phyloP scores from a whole-genome alignment of 2,329 filamentous ascomycete species.

The Pestalotiopsis sp. region DNA sequence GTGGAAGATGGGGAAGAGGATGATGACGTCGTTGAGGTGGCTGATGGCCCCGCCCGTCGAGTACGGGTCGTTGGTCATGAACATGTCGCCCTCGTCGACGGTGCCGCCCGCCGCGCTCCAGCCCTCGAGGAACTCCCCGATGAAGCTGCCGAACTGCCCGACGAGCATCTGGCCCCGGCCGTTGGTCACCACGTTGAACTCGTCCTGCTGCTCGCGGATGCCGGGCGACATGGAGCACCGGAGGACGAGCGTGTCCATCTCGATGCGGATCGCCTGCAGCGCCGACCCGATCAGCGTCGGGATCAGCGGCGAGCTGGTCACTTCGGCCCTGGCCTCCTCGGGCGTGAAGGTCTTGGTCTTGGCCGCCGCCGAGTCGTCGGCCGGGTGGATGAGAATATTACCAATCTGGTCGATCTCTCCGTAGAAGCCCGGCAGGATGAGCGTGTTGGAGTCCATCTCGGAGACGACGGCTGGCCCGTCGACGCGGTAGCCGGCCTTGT shows the following conservation, averaged over 20 bases:
- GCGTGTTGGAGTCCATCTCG: slow-evolving; percentile 54
- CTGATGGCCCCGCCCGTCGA: slow-evolving; percentile 50
- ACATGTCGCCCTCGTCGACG: slow-evolving; percentile 51
- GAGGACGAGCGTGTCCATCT: slow-evolving; percentile 55
- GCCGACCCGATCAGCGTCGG: slow-evolving; percentile 46
- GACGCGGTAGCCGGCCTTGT: slow-evolving; percentile 41
- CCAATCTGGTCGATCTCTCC: slow-evolving; percentile 49
- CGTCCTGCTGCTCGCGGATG: slow-evolving; percentile 53
- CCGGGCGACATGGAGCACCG: slow-evolving; percentile 53
- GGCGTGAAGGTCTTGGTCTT: slow-evolving; percentile 33
- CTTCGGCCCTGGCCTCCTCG: slow-evolving; percentile 37
- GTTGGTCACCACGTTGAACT: slow-evolving; percentile 56
- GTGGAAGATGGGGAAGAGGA: slow-evolving; percentile 49
- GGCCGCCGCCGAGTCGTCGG: slow-evolving; percentile 28
- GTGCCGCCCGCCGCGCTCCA: slow-evolving; percentile 41
- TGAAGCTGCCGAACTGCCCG: slow-evolving; percentile 53
- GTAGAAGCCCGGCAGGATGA: slow-evolving; percentile 48
- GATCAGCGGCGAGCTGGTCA: slow-evolving; percentile 42
- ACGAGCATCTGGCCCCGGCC: slow-evolving; percentile 51
- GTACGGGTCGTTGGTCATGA: slow-evolving; percentile 54
- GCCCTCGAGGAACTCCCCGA: slow-evolving; percentile 45
- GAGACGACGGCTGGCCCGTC: slow-evolving; percentile 48
- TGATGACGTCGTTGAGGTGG: slow-evolving; percentile 52
- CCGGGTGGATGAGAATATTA: slow-evolving; percentile 49
- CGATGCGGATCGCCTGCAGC: slow-evolving; percentile 46